Evolutionary conservation across 2,329 filamentous ascomycete genomes (phyloP).

Genomic region (Fusarium siculi): DNA sequence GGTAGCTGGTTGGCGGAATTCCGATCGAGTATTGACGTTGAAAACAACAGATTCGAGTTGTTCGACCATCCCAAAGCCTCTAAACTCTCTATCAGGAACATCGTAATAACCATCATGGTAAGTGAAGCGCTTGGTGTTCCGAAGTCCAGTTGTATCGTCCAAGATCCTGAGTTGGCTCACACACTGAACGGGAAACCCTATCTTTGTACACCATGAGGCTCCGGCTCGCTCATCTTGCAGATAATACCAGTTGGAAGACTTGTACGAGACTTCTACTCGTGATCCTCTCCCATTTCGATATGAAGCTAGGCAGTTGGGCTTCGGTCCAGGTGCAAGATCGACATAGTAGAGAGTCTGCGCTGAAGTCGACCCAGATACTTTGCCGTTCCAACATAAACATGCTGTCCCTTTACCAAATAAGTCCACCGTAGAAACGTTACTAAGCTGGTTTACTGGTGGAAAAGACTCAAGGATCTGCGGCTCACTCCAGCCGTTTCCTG

Average conservation of each 20-base stretch:
- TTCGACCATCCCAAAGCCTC: neutral
- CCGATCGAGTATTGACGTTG: neutral
- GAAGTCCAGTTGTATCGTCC: neutral
- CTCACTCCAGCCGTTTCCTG: neutral
- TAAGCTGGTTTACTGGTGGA: neutral
- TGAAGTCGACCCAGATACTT: neutral
- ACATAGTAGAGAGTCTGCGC: neutral
- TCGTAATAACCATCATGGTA: neutral
- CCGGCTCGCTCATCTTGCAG: neutral
- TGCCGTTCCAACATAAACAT: neutral
- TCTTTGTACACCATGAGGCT: neutral
- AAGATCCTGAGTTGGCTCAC: neutral
- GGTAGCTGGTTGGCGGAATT: neutral
- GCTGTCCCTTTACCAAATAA: neutral
- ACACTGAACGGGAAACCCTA: neutral
- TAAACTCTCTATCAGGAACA: neutral
- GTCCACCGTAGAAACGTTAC: neutral
- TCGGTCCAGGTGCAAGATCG: neutral
- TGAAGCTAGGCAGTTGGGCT: neutral
- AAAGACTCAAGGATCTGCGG: neutral
- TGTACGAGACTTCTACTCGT: neutral
- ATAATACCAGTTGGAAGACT: neutral
- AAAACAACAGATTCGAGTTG: neutral
- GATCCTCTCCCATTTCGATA: neutral
- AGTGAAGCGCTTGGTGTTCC: neutral